A percentile compares a stretch with the other conserved stretches of the same genome.
Conservation (phyloP, 805 yeast species). For the Grigorovia transvaalensis region DNA sequence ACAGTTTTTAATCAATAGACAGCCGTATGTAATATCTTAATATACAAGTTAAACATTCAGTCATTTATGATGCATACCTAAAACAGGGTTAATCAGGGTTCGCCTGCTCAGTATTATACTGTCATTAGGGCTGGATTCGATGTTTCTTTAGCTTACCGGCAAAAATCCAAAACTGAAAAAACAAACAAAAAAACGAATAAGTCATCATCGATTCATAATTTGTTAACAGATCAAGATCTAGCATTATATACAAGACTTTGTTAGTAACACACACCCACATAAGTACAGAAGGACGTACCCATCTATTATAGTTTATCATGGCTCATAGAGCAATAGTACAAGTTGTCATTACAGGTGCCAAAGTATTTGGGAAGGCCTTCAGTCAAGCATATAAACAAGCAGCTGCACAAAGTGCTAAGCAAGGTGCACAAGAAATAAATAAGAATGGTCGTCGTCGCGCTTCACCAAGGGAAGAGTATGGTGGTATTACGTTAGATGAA, state of each 20-base stretch:
- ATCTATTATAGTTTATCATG: constrained; percentile 27
- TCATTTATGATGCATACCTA: too few relatives aligned
- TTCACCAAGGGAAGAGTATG: constrained; percentile 34
- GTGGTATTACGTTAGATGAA: constrained; percentile 81
- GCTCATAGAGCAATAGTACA: constrained; percentile 88
- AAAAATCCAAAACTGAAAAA: background rate
- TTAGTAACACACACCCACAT: too few relatives aligned
- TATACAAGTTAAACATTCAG: too few relatives aligned
- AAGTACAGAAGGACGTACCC: background rate
- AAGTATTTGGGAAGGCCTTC: constrained; percentile 92
- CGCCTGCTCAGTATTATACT: too few relatives aligned
- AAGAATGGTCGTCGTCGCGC: constrained; percentile 26
- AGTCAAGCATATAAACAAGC: constrained; percentile 96
- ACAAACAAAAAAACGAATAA: background rate
- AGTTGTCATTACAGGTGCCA: constrained; percentile 88
- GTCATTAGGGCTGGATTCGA: too few relatives aligned
- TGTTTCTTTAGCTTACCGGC: background rate
- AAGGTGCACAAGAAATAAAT: constrained; percentile 39
- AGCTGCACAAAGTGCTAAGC: constrained; percentile 82
- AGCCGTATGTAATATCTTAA: too few relatives aligned
- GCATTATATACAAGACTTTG: background rate
- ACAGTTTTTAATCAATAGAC: too few relatives aligned
- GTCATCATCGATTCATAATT: background rate
- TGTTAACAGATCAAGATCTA: too few relatives aligned
- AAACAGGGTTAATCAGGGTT: too few relatives aligned